These are phyloP conservation scores for Marasmius fiardii DNA, from an alignment of 1,284 basidiomycete species.

Conservation along the genomic window DNA sequence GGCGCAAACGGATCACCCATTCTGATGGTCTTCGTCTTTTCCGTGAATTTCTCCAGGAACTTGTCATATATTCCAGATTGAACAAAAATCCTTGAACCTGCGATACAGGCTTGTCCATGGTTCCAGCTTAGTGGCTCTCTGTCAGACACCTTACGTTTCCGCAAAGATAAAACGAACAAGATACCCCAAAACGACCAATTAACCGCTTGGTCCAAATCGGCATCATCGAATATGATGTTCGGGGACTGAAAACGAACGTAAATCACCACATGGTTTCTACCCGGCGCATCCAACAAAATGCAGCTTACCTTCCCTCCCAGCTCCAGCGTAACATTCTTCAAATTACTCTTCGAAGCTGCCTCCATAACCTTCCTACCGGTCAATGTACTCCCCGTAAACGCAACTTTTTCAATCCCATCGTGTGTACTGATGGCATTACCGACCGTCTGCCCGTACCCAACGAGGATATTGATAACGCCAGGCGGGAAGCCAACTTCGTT, in stretches of 20 bases:
- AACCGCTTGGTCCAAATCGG: conserved; percentile 75
- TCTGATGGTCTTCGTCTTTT: conserved; percentile 39
- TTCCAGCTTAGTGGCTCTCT: not conserved
- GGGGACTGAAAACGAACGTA: conserved; percentile 32
- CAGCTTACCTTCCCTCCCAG: conserved; percentile 80
- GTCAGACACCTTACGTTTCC: not conserved
- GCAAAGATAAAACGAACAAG: conserved; percentile 44
- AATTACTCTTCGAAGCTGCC: conserved; percentile 64
- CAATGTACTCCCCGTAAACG: conserved; percentile 73
- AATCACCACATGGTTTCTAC: too few relatives aligned
- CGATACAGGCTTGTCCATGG: conserved; percentile 81
- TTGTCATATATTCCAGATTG: conserved; percentile 81
- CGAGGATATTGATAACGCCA: conserved; percentile 57
- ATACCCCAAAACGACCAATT: conserved; percentile 82
- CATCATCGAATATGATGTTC: conserved; percentile 73
- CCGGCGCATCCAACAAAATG: not conserved
- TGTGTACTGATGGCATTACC: conserved; percentile 53
- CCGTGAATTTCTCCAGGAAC: conserved; percentile 64
- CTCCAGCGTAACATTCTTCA: conserved; percentile 80
- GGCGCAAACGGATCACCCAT: conserved; percentile 80
- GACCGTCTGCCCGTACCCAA: conserved; percentile 58
- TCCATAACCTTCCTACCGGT: conserved; percentile 81
- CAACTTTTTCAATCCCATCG: conserved; percentile 49
- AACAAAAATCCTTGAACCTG: conserved; percentile 85
- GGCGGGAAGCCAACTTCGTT: conserved; percentile 58